Base-by-base conservation (phyloP, 2,329 filamentous ascomycete genomes). In the Ceratocystis cacaofunesta region DNA sequence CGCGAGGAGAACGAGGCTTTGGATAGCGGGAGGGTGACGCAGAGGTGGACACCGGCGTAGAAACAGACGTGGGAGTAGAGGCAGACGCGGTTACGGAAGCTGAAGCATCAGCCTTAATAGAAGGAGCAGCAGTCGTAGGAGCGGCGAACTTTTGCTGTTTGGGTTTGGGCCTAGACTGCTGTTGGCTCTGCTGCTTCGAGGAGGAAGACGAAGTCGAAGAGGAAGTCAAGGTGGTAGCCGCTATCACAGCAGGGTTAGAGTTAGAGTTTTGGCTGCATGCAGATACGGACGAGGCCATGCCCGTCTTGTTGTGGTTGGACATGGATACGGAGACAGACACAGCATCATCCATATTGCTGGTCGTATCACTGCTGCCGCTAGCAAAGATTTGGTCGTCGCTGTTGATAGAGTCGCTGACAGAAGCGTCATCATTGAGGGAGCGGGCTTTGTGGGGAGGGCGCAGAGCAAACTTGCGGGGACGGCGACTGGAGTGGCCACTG, bases 391-490 rank as follows among this genome's bases (percentile, higher is more conserved):
- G 78, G 66, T 86, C 85, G 68, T 87, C 85, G 72, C 80, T 85
- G 67, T 77, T 76, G 70, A 83, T 75, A 66, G 85, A 87, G 69
- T 82, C 84, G 67, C 87, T 85, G 69, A 81, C 85, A 63, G 85
- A 87, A 72, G 87, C 85, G 70, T 87, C 84, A 70, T 86, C 84
- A 61, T 86, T 84, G 66, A 80, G 75, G 64, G 77, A 58, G 1
- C 55, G 19, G 3, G 55, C 55, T 36, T 58, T 58, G 22, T 76
- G 67, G 83, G 82, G 63, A 75, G 77, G 84, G 72, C 86, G 83
- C 70, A 83, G 83, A 73, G 84, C 84, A 74, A 87, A 82, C 75
- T 85, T 86, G 76, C 82, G 85, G 74, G 84, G 32, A 17, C 55
- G 55, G 5, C 55, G 55, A 58, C 25, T 12, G 17, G 55, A 58